These are phyloP conservation scores for Beauveria australis DNA, from an alignment of 2,329 filamentous ascomycete genomes.

Conservation along the genomic window DNA sequence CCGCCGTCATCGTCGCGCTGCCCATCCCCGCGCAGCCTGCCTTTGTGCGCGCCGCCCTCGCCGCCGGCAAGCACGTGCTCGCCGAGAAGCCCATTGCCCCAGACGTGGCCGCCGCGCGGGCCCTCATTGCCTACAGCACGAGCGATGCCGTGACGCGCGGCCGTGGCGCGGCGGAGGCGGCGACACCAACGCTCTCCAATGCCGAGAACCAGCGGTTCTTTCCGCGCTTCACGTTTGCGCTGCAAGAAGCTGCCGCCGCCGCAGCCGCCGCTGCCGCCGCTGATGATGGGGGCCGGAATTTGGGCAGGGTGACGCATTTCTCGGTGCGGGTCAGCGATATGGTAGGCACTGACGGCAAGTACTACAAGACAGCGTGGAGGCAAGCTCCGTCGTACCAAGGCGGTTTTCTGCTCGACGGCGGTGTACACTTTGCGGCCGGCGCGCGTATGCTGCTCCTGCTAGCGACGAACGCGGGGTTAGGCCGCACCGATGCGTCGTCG, in stretches of 20 bases:
- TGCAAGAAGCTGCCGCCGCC: constrained; percentile 17
- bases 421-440: constrained; percentile 63
- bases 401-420: constrained; percentile 68
- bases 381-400: constrained; percentile 64
- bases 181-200: constrained; percentile 45
- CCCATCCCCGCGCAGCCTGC: constrained; percentile 54
- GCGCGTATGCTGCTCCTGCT: constrained; percentile 54
- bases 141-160: constrained; percentile 10
- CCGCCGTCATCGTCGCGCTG: constrained; percentile 49
- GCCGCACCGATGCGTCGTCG: constrained; percentile 15
- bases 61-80: constrained; percentile 62
- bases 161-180: constrained; percentile 11
- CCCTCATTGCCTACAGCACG: constrained; percentile 30
- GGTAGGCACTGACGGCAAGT: constrained; percentile 33
- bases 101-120: constrained; percentile 39
- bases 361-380: constrained; percentile 52
- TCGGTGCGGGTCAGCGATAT: constrained; percentile 27
- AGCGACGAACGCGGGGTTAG: constrained; percentile 16
- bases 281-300: neutral
- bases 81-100: constrained; percentile 62
- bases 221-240: constrained; percentile 44
- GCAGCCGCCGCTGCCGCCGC: constrained; percentile 8
- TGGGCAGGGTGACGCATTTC: constrained; percentile 38
- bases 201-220: constrained; percentile 69
- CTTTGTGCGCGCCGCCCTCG: constrained; percentile 49